Base-by-base conservation (phyloP, 2,329 filamentous ascomycete genomes). In the Apiospora rasikravindrae region DNA sequence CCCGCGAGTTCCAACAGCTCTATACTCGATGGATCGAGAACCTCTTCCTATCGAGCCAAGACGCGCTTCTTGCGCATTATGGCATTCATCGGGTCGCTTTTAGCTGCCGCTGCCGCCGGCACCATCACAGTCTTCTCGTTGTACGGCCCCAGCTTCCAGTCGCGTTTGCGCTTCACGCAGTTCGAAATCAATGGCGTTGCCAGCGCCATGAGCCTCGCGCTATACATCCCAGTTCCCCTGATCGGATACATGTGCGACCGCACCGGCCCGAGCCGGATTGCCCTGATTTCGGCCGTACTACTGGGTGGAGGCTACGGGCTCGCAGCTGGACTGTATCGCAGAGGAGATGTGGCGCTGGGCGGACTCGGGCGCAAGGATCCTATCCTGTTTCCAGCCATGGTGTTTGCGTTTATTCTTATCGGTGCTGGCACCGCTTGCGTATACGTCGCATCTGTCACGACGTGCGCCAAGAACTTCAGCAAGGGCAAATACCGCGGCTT, bases 401-500 rank as follows among this genome's bases (percentile, higher is more conserved):
- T 98, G 7, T 80, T 94, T 71, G 92, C 95, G 0, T 99, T 98
- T 81, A 87, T 95, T 67, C 88, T 89, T 69, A 91, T 99, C 72
- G 96, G 96, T 1, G 88, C 92, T 74, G 96, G 91, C 6, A 98
- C 96, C 0, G 94, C 93, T 75, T 90, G 90, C 81, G 95, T 98
- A 90, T 99, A 98, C 82, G 87, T 98, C 71, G 89, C 92, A 69
- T 92, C 94, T 1, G 92, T 99, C n/a, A 96, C 96, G 8, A 97
- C 96, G 0, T 98, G 95, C 79, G 96, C 96, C 47, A 99, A 99
- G 90, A 99, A 98, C 84, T 99, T 98, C 83, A 95, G 95, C 68
- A 91, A 93, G 73, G 94, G 95, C 4, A 93, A 92, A 78, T 92
- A 97, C 78, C 93, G 96, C 78, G 96, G 96, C 0, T 84, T 99